phyloP scores from a whole-genome alignment of 2,329 filamentous ascomycete genomes.

The Diaporthe helianthi region DNA sequence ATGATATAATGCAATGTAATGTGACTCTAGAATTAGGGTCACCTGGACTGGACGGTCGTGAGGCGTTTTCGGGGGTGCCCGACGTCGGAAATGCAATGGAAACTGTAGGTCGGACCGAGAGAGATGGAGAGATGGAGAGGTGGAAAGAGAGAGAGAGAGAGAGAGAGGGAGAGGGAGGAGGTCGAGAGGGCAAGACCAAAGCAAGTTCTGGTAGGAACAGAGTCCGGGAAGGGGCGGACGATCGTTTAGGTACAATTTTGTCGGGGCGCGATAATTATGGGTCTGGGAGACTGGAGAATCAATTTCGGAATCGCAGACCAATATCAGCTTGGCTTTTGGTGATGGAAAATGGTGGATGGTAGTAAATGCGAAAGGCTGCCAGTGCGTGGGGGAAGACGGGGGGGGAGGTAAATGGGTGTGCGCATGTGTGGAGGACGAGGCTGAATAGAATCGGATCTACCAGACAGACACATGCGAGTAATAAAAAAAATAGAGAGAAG shows the following conservation, averaged over 20 bases:
- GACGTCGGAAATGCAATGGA: background rate
- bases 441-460: background rate
- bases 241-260: slow-evolving; percentile 10
- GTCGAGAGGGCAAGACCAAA: too few relatives aligned
- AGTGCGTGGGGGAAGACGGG: background rate
- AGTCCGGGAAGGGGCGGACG: slow-evolving; percentile 7
- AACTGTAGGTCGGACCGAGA: background rate
- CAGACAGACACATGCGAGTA: background rate
- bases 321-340: slow-evolving; percentile 20
- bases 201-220: background rate
- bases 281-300: background rate
- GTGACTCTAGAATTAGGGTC: background rate
- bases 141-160: background rate
- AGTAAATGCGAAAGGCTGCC: background rate
- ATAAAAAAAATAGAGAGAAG: slow-evolving; percentile 7
- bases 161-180: background rate
- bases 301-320: slow-evolving; percentile 23
- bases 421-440: background rate
- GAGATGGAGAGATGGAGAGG: background rate
- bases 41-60: slow-evolving; percentile 1
- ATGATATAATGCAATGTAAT: background rate
- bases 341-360: background rate
- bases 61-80: background rate
- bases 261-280: slow-evolving; percentile 7
- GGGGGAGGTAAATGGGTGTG: background rate